These are phyloP conservation scores for Teratosphaeria epicoccoides DNA, from an alignment of 2,329 filamentous ascomycete species.

Conservation along the genomic window DNA sequence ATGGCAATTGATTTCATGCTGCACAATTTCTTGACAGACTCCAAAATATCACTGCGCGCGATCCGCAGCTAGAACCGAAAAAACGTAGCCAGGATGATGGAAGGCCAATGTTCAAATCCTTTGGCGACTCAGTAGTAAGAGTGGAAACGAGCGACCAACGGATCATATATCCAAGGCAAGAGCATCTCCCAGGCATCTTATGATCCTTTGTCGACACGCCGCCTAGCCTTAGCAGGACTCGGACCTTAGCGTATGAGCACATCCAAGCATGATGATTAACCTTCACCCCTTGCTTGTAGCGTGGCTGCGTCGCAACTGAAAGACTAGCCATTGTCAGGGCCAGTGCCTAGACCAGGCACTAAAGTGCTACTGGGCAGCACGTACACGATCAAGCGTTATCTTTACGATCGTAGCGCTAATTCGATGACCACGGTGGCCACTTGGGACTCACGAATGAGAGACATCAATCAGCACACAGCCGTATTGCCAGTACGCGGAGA, in stretches of 20 bases:
- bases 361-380: background rate
- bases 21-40: background rate
- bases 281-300: background rate
- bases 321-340: background rate
- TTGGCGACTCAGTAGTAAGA: background rate
- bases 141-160: background rate
- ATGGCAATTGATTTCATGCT: constrained; percentile 4
- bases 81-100: background rate
- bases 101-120: background rate
- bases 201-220: background rate
- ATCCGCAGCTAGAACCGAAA: background rate
- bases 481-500: background rate
- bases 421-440: background rate
- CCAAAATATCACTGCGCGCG: background rate
- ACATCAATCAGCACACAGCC: background rate
- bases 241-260: background rate
- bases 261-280: background rate
- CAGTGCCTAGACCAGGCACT: background rate
- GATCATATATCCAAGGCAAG: background rate
- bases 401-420: background rate
- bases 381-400: background rate
- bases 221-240: background rate
- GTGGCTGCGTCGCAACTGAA: background rate
- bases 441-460: background rate
- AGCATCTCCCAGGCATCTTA: background rate